phyloP scores from a whole-genome alignment of 2,329 filamentous ascomycete species.

The Chrysoporthe puriensis region DNA sequence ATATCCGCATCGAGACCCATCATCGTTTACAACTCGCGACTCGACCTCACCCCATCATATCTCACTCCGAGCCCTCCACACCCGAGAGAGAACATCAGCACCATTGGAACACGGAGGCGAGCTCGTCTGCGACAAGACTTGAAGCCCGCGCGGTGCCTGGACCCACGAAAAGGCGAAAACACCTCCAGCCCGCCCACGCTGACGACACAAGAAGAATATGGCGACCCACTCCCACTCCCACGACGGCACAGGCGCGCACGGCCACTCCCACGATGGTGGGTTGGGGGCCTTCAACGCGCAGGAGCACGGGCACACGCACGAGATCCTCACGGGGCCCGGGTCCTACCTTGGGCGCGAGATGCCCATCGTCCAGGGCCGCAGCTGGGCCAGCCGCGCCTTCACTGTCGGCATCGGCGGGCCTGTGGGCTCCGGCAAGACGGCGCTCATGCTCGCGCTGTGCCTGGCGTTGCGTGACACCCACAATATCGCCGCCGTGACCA shows the following conservation, averaged over 20 bases:
- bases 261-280: conserved; percentile 9
- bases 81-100: no score
- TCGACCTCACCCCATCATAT: no score
- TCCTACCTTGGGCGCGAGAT: conserved; percentile 89
- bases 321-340: conserved; percentile 91
- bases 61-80: no score
- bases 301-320: conserved; percentile 93
- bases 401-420: conserved; percentile 99
- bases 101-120: no score
- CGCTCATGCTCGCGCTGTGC: conserved; percentile 93
- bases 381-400: conserved; percentile 89
- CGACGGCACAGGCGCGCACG: neutral
- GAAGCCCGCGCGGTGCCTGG: no score
- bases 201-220: neutral
- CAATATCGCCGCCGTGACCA: conserved; percentile 93
- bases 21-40: no score
- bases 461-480: conserved; percentile 77
- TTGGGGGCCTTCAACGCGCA: conserved; percentile 49
- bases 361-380: conserved; percentile 85
- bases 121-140: no score
- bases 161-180: neutral
- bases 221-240: conserved; percentile 3
- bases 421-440: conserved; percentile 96
- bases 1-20: no score
- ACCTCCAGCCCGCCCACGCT: no score